phyloP scores from a whole-genome alignment of 2,329 filamentous ascomycete genomes.

The Hypoxylon sp. region DNA sequence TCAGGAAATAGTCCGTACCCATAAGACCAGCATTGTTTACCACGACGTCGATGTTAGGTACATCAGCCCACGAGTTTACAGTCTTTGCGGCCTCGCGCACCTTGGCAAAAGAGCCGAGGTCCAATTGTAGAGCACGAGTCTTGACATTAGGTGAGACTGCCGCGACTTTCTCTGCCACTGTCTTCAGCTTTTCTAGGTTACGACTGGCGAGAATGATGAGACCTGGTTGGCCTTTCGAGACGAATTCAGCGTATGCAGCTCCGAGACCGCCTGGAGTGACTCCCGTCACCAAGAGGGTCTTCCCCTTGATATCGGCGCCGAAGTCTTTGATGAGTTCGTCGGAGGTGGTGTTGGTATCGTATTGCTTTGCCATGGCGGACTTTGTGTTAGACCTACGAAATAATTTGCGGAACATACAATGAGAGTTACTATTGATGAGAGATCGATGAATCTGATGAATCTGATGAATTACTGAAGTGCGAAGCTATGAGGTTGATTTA shows the following conservation, averaged over 20 bases:
- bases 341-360: constrained; percentile 4
- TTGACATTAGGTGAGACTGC: constrained; percentile 54
- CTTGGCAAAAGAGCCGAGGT: constrained; percentile 30
- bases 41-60: constrained; percentile 43
- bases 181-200: constrained; percentile 56
- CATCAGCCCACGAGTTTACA: constrained; percentile 55
- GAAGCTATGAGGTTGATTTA: background rate
- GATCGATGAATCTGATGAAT: background rate
- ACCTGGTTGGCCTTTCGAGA: constrained; percentile 58
- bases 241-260: constrained; percentile 46
- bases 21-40: constrained; percentile 56
- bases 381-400: constrained; percentile 1
- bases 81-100: constrained; percentile 56
- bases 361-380: constrained; percentile 4
- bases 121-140: constrained; percentile 52
- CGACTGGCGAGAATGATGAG: constrained; percentile 64
- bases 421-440: background rate
- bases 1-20: constrained; percentile 51
- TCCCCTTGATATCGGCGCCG: constrained; percentile 40
- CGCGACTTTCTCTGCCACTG: constrained; percentile 55
- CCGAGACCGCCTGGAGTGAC: constrained; percentile 60
- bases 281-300: constrained; percentile 60
- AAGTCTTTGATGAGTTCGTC: constrained; percentile 5
- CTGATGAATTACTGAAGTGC: background rate
- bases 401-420: constrained; percentile 3